These are phyloP conservation scores for Aspergillus candidus DNA, from an alignment of 2,329 filamentous ascomycete species.

Conservation along the genomic window DNA sequence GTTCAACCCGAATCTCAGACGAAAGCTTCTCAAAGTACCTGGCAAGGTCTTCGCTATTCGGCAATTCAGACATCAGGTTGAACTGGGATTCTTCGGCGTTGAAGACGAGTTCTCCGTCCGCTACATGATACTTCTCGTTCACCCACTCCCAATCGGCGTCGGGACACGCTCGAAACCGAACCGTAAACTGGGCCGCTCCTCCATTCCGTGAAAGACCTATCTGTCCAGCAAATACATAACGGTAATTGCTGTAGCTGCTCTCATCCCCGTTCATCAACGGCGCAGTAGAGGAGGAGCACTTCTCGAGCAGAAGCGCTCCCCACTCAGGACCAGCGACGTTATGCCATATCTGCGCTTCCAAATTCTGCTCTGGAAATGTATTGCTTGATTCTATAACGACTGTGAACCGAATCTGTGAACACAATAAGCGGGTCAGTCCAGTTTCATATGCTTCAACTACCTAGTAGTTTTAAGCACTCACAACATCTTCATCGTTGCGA, in stretches of 20 bases:
- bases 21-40: conserved; percentile 33
- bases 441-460: neutral
- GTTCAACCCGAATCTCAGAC: conserved; percentile 27
- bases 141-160: conserved; percentile 40
- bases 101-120: conserved; percentile 40
- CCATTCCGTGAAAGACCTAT: conserved; percentile 23
- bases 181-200: conserved; percentile 35
- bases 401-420: conserved; percentile 51
- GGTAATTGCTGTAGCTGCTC: conserved; percentile 20
- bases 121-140: conserved; percentile 35
- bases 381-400: conserved; percentile 63
- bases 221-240: conserved; percentile 30
- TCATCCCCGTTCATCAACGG: conserved; percentile 24
- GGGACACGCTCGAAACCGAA: conserved; percentile 37
- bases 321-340: conserved; percentile 56
- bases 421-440: neutral
- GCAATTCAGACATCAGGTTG: conserved; percentile 2
- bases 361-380: conserved; percentile 50
- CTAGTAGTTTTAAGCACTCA: conserved; percentile 9
- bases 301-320: conserved; percentile 52
- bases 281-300: conserved; percentile 20
- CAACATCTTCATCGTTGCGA: conserved; percentile 19
- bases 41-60: conserved; percentile 14
- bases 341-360: conserved; percentile 73
- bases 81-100: conserved; percentile 5